Base-by-base conservation (phyloP, 169 alveolate genomes). In the Eimeria falciformis region DNA sequence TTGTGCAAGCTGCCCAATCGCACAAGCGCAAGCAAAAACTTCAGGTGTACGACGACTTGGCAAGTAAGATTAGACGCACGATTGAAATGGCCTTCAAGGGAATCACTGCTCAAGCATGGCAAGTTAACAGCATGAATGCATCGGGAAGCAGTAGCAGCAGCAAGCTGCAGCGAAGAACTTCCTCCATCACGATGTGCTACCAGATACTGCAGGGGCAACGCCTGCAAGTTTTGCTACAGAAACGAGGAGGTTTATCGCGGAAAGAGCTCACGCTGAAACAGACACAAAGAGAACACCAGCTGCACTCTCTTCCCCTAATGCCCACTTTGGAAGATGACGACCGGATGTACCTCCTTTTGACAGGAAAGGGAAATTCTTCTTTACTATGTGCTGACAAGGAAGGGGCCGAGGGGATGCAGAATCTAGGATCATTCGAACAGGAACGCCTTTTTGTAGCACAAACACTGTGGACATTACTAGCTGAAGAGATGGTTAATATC, bases 91-190 rank as follows among this genome's bases (percentile, higher is more conserved):
- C 58, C 1, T 1, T 71, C 37, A 71, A 71, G 21, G n/a, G 58
- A 40, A 43, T 71, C 11, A 33, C 40, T 2, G 65, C 65, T 53
- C 65, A 53, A 21, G 17, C 65, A 12, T 53, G 65, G 65, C 65
- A 53, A 12, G 65, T 3, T 21, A 33, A 33, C 40, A 33, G 40
- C 40, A 2, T 3, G 25, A 71, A 6, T 21, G 43, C 58, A 37
- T 37, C 58, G 50, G 43, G 83, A 50, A 40, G 83, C 83, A 43
- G 58, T 56, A 71, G 83, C 83, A 71, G 58, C 25, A 71, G 14
- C 21, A 21, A 40, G 29, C 65, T 1, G 25, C 53, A 29, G 56
- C 53, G 65, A 33, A 37, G 58, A 12, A 4, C 14, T 5, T 40
- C 83, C 53, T 11, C 83, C n/a, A 53, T 71, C 14, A 25, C 29